A percentile compares a stretch with the other conserved stretches of the same genome.
These are phyloP conservation scores for Solanum infundibuliforme DNA, from an alignment of 257 asterid species.

Conservation along the genomic window DNA sequence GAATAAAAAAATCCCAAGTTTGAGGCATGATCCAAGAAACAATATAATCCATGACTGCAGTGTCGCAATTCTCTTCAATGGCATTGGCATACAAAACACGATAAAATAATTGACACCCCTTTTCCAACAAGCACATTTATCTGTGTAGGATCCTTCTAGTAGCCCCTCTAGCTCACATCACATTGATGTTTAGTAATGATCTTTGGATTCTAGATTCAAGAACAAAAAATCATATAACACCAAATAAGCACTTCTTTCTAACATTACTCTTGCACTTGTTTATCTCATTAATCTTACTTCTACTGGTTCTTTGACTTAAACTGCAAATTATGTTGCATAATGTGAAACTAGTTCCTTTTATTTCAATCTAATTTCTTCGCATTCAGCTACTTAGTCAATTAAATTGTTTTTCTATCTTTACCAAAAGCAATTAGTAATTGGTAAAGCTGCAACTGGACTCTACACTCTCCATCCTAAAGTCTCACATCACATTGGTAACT, in stretches of 20 bases:
- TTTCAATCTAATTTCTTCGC: too few species aligned
- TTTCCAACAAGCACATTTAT: neutral
- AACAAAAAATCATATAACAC: neutral
- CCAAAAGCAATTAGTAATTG: neutral
- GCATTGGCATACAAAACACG: neutral
- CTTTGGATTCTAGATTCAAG: neutral
- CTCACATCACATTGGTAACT: neutral
- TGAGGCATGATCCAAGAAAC: neutral
- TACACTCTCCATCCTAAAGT: neutral
- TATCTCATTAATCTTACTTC: neutral
- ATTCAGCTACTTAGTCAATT: neutral
- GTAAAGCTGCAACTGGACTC: neutral
- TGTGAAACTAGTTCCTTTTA: too few species aligned
- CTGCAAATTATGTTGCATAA: neutral
- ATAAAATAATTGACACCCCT: neutral
- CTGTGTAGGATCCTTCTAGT: neutral
- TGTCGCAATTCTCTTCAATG: neutral
- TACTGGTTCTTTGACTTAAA: neutral
- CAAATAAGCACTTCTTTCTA: neutral
- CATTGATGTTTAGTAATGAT: neutral
- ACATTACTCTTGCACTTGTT: neutral
- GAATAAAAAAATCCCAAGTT: neutral
- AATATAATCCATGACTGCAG: neutral
- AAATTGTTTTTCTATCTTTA: neutral
- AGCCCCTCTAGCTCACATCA: neutral